Conservation (phyloP, 306 rosid genomes). For the Inga leiocalycina region DNA sequence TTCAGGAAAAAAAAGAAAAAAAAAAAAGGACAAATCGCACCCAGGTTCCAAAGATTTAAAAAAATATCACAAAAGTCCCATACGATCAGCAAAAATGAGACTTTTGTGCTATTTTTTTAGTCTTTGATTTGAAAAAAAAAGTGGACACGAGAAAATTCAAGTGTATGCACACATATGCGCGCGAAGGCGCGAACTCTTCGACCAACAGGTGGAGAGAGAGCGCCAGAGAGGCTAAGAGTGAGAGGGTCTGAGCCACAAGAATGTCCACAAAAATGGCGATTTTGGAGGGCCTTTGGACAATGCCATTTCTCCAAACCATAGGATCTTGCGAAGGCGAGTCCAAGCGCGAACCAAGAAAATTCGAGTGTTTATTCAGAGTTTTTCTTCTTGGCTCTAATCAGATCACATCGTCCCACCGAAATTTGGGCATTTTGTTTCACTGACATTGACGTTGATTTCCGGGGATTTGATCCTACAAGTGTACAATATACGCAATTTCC, state of each 20-base stretch:
- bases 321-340: constrained; percentile 22
- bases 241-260: constrained; percentile 58
- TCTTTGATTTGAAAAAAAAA: too few relatives aligned
- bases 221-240: background rate
- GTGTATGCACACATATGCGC: background rate
- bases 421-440: background rate
- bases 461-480: background rate
- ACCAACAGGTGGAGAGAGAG: constrained; percentile 14
- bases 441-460: background rate
- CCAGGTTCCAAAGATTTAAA: too few relatives aligned
- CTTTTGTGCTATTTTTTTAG: too few relatives aligned
- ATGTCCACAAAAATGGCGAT: constrained; percentile 61
- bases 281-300: constrained; percentile 51
- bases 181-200: constrained; percentile 23
- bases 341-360: constrained; percentile 28
- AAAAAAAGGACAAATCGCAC: too few relatives aligned
- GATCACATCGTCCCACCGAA: constrained; percentile 2
- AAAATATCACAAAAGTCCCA: too few relatives aligned
- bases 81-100: too few relatives aligned
- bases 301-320: constrained; percentile 40
- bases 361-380: background rate
- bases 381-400: background rate
- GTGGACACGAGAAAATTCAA: too few relatives aligned
- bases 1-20: too few relatives aligned
- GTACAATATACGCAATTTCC: background rate